These are phyloP conservation scores for Linnemannia hyalina DNA, from an alignment of 192 early-diverging fungal genomes.

Conservation along the genomic window DNA sequence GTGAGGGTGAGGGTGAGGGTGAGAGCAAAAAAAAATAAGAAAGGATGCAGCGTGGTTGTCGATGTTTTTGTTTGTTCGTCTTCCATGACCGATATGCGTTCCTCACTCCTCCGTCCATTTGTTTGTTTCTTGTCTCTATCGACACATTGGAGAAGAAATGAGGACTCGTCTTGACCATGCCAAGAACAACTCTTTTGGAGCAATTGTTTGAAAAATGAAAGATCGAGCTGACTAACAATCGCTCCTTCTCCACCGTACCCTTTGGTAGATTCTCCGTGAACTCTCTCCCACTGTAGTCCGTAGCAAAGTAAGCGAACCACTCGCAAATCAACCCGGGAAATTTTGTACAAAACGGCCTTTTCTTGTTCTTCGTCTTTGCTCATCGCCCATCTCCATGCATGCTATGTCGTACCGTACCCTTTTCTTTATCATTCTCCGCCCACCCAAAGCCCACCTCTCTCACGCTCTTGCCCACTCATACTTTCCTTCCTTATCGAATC, in stretches of 20 bases:
- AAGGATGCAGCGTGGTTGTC: not conserved
- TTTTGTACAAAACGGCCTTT: not conserved
- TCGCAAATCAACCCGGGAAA: not conserved
- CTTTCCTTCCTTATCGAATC: not conserved
- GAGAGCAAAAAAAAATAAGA: not conserved
- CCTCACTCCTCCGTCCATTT: not conserved
- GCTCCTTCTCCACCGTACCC: not conserved
- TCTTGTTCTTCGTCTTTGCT: not conserved
- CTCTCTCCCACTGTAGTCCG: not conserved
- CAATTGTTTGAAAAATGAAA: not conserved
- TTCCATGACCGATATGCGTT: not conserved
- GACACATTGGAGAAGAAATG: too few relatives aligned
- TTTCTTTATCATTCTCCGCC: not conserved
- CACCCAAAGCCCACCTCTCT: not conserved
- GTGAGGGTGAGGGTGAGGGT: too few relatives aligned
- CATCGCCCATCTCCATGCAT: not conserved
- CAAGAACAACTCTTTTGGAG: not conserved
- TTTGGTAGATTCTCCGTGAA: not conserved
- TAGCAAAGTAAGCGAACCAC: not conserved
- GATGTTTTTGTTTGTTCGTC: not conserved
- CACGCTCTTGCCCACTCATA: slow-evolving; percentile 2
- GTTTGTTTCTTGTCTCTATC: too few relatives aligned
- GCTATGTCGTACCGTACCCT: not conserved
- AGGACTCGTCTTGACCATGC: too few relatives aligned
- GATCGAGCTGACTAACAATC: not conserved